These are phyloP conservation scores for Fusarium torreyae DNA, from an alignment of 2,329 filamentous ascomycete species.

Conservation along the genomic window DNA sequence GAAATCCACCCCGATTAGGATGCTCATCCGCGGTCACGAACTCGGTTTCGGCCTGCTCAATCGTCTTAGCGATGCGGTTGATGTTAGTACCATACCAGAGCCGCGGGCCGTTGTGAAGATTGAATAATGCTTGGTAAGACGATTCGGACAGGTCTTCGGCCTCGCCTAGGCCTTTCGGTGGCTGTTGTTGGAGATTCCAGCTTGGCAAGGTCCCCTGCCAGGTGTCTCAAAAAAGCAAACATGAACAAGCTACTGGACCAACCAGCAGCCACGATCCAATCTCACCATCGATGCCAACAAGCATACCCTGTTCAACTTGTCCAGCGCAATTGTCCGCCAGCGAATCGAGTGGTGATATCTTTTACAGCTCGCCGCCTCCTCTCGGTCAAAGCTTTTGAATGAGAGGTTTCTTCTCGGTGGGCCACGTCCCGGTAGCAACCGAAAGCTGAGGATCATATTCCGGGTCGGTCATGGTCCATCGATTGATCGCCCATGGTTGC, in stretches of 20 bases:
- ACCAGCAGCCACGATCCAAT: constrained; percentile 35
- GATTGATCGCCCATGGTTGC: constrained; percentile 2
- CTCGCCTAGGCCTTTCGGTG: constrained; percentile 32
- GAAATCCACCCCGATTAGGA: constrained; percentile 33
- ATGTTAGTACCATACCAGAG: constrained; percentile 5
- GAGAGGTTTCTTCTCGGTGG: constrained; percentile 19
- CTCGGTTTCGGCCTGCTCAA: constrained; percentile 27
- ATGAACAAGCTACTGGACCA: constrained; percentile 37
- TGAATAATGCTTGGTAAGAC: constrained; percentile 17
- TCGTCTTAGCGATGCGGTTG: constrained; percentile 11
- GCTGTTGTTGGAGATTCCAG: constrained; percentile 42
- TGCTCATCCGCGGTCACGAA: constrained; percentile 16
- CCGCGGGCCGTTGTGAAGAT: constrained; percentile 10
- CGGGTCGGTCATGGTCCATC: not conserved
- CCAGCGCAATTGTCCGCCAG: constrained; percentile 33
- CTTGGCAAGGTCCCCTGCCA: constrained; percentile 33
- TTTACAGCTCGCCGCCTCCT: constrained; percentile 14
- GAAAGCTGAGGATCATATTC: constrained; percentile 7
- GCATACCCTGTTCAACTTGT: constrained; percentile 43
- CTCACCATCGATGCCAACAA: constrained; percentile 31
- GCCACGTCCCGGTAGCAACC: constrained; percentile 34
- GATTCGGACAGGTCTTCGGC: constrained; percentile 26
- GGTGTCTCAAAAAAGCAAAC: constrained; percentile 48
- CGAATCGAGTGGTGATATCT: constrained; percentile 25
- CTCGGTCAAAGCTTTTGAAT: constrained; percentile 13